Evolutionary conservation across 805 yeast genomes (phyloP), one percentile per base, ranked within the genome.

Genomic region (Torulaspora indica): DNA sequence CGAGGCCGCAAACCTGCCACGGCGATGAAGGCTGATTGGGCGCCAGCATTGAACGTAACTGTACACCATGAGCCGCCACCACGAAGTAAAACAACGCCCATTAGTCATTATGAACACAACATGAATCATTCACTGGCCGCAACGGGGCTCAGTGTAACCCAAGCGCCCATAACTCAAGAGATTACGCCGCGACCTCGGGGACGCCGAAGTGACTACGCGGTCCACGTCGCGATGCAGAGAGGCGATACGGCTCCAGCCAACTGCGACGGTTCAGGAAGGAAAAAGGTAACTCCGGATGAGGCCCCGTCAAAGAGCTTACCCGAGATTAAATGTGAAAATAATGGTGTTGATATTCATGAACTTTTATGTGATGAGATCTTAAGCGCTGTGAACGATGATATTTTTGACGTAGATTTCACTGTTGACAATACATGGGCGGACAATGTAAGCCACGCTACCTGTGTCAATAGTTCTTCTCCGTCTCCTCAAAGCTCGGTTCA

Each of bases 401-500:
- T 53, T 7, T 51, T 50, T 31, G 35, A 36, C 5, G 37, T 29
- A 22, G 49, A 46, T 10, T 43, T 43, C 38, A 43, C 49, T 1
- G 48, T 50, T 17, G 56, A 54, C 38, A 54, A 48, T 29, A 50
- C 47, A 25, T 52, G 50, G 48, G 30, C 34, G 5, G 43, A 43
- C 12, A 36, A 37, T n/a, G 27, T 31, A 6, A 33, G 22, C 29
- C 15, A 36, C 12, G 25, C 39, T 4, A 23, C 33, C 15, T 29
- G 38, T 8, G 38, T 32, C n/a, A 34, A 29, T 25, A 15, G 35
- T 12, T 46, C 51, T 34, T 53, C 55, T 8, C 45, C 51, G 31
- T 53, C 55, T 8, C 45, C 45, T 35, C 57, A 49, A 3, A 15
- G n/a, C 15, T 48, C 57, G 9, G 53, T 55, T 3, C 40, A 51